Conservation (phyloP, 805 yeast species). For the Zygosaccharomyces lentus region DNA sequence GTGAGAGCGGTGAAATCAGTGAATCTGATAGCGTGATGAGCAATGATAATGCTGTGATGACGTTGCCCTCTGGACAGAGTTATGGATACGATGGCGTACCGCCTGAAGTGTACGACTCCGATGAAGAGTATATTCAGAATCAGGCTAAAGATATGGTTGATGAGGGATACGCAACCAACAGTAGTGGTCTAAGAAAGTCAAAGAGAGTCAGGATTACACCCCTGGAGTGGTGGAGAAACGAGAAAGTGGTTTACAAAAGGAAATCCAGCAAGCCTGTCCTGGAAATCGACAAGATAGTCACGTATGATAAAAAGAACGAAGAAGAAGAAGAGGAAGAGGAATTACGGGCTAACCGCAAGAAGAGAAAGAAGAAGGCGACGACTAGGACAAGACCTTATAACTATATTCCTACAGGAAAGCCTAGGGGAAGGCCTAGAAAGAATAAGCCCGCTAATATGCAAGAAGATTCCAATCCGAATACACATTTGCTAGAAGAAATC, state of each 20-base stretch:
- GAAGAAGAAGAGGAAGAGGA: conserved; percentile 30
- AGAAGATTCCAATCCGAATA: conserved; percentile 17
- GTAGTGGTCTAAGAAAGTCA: conserved; percentile 53
- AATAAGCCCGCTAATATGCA: conserved; percentile 8
- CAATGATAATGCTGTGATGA: conserved; percentile 3
- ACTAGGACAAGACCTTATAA: conserved; percentile 22
- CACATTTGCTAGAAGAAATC: conserved; percentile 21
- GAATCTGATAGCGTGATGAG: conserved; percentile 15
- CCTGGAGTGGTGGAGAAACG: conserved; percentile 81
- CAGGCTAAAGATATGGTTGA: conserved; percentile 20
- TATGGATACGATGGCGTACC: conserved; percentile 15
- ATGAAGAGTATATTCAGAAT: conserved; percentile 23
- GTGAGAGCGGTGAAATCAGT: conserved; percentile 11
- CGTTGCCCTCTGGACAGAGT: background rate
- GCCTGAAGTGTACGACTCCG: conserved; percentile 23
- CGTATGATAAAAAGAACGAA: conserved; percentile 32
- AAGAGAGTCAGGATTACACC: conserved; percentile 64
- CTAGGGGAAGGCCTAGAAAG: conserved; percentile 32
- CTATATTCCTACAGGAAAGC: conserved; percentile 24
- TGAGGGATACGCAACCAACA: conserved; percentile 18
- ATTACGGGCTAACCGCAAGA: conserved; percentile 6
- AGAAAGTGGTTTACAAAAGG: conserved; percentile 57
- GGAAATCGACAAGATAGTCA: conserved; percentile 55
- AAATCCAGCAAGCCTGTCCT: conserved; percentile 43
- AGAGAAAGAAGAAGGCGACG: conserved; percentile 11